phyloP scores from a whole-genome alignment of 208 protist genomes.

The Naegleria fowleri region DNA sequence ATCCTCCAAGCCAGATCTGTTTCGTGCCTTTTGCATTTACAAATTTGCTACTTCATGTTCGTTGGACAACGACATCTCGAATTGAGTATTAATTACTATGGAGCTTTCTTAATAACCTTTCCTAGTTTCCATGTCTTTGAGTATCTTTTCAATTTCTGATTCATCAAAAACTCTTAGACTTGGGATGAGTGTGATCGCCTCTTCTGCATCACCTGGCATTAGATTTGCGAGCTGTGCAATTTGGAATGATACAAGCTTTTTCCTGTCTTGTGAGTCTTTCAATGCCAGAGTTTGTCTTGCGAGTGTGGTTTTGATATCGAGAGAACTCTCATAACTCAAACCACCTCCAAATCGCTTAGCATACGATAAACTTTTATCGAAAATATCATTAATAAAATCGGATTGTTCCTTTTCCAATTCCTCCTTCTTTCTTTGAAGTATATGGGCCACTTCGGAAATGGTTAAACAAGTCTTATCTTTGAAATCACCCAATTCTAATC shows the following conservation, averaged over 20 bases:
- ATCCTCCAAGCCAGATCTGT: no score
- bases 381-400: not conserved
- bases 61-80: no score
- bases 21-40: no score
- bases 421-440: not conserved
- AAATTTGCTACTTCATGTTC: no score
- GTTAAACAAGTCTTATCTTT: not conserved
- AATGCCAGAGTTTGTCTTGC: not conserved
- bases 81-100: no score
- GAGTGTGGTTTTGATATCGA: not conserved
- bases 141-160: not conserved
- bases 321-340: not conserved
- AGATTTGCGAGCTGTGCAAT: not conserved
- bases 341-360: not conserved
- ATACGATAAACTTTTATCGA: not conserved
- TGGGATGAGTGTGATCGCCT: not conserved
- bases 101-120: not conserved
- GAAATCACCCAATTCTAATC: conserved; percentile 13
- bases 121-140: not conserved
- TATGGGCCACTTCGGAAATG: not conserved
- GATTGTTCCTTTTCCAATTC: not conserved
- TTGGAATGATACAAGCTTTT: not conserved
- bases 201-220: conserved; percentile 8
- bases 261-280: not conserved
- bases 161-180: not conserved